A percentile compares a stretch with the other conserved stretches of the same genome.
phyloP scores from a whole-genome alignment of 2,329 filamentous ascomycete species.

The Claviceps sp. region DNA sequence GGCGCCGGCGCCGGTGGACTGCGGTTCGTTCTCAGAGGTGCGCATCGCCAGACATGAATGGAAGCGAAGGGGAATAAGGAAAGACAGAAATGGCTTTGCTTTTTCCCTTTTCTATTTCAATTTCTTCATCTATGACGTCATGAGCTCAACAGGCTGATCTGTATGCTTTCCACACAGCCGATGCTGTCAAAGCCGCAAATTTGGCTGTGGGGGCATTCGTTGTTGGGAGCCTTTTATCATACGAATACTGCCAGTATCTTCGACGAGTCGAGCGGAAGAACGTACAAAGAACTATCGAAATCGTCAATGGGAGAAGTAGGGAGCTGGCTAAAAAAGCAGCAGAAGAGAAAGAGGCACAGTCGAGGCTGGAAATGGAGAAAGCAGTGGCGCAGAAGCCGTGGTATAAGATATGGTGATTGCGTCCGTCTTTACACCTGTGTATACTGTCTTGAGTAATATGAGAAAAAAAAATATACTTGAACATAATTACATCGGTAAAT shows the following conservation, averaged over 20 bases:
- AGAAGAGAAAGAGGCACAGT: slow-evolving; percentile 24
- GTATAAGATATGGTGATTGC: slow-evolving; percentile 42
- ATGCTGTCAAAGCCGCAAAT: slow-evolving; percentile 47
- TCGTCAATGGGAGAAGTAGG: slow-evolving; percentile 36
- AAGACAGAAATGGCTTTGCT: neutral
- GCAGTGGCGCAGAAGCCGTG: slow-evolving; percentile 29
- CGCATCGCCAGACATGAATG: neutral
- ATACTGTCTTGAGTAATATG: neutral
- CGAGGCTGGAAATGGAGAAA: slow-evolving; percentile 18
- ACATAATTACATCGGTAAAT: neutral
- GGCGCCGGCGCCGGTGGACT: slow-evolving; percentile 66
- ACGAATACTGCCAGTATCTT: slow-evolving; percentile 72
- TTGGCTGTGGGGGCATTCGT: slow-evolving; percentile 76
- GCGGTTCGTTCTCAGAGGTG: slow-evolving; percentile 64
- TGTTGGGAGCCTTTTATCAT: slow-evolving; percentile 54
- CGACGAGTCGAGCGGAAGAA: slow-evolving; percentile 63
- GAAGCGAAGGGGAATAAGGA: neutral
- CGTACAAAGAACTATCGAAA: slow-evolving; percentile 75
- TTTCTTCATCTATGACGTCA: neutral
- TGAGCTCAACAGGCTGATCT: neutral
- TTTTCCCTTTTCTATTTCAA: neutral
- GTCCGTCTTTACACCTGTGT: neutral
- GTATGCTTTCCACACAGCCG: slow-evolving; percentile 13
- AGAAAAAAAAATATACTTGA: neutral
- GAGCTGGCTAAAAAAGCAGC: slow-evolving; percentile 31